These are phyloP conservation scores for Kazachstania sp. DNA, from an alignment of 1,139 yeast genomes.

Conservation along the genomic window DNA sequence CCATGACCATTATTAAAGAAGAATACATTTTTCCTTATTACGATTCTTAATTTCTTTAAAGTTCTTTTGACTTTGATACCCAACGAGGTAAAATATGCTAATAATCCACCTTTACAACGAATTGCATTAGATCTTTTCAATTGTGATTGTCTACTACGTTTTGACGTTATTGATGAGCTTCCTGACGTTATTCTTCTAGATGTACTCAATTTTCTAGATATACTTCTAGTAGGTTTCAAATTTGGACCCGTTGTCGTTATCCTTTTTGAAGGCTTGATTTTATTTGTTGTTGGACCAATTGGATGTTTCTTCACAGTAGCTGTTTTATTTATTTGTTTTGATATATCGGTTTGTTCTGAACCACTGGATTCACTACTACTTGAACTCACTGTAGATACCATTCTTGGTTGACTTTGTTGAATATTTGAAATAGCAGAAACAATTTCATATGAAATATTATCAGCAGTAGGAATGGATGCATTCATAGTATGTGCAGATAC, in stretches of 20 bases:
- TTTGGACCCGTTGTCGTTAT: constrained; percentile 1
- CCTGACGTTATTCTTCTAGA: neutral
- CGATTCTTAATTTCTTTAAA: constrained; percentile 15
- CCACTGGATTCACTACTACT: neutral
- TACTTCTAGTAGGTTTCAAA: neutral
- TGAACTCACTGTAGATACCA: constrained; percentile 2
- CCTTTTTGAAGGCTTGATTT: constrained; percentile 6
- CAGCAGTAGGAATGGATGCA: constrained; percentile 22
- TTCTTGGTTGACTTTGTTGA: neutral
- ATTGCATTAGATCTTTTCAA: constrained; percentile 30
- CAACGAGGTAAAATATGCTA: constrained; percentile 22
- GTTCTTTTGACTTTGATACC: constrained; percentile 19
- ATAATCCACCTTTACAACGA: constrained; percentile 29
- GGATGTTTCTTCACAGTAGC: constrained; percentile 2
- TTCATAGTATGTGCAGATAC: neutral
- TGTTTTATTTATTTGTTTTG: neutral
- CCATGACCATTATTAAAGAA: constrained; percentile 7
- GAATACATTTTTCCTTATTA: constrained; percentile 14
- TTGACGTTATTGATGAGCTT: neutral
- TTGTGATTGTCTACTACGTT: constrained; percentile 6
- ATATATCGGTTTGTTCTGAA: neutral
- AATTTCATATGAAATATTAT: constrained; percentile 24
- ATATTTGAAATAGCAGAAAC: constrained; percentile 12
- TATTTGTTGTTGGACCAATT: constrained; percentile 10
- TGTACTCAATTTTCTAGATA: neutral